phyloP scores from a whole-genome alignment of 176 grass and related monocot species.

The Bonia amplexicaulis region DNA sequence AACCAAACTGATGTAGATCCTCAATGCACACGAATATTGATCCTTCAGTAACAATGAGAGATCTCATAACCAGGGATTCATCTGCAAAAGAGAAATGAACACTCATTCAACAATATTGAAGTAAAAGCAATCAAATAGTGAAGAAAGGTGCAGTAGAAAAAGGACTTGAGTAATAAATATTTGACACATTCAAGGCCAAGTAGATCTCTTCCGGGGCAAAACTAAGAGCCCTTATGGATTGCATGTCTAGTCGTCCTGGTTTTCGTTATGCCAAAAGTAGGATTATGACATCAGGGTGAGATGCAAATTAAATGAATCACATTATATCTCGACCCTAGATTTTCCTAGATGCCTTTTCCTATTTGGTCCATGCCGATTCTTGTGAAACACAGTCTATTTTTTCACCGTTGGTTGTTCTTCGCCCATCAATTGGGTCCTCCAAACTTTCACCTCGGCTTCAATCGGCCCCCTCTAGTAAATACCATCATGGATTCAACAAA shows the following conservation, averaged over 20 bases:
- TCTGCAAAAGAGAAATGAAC: constrained; percentile 48
- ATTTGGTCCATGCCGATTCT: neutral
- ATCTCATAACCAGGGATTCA: constrained; percentile 52
- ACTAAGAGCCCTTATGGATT: neutral
- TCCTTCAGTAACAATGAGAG: constrained; percentile 54
- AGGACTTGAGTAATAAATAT: neutral
- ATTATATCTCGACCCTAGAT: neutral
- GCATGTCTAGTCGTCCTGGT: neutral
- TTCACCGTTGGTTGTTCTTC: neutral
- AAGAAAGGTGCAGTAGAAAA: neutral
- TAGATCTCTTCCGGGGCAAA: neutral
- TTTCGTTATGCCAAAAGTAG: neutral
- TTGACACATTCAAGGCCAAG: neutral
- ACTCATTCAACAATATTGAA: constrained; percentile 11
- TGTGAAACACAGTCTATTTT: neutral
- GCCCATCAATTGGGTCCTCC: neutral
- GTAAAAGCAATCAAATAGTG: neutral
- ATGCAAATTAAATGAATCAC: neutral
- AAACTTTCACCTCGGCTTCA: neutral
- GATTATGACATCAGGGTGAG: neutral
- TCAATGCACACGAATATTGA: constrained; percentile 78
- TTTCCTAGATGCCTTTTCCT: neutral
- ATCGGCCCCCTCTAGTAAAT: neutral
- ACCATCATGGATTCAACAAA: neutral
- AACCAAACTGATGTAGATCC: constrained; percentile 72